Evolutionary conservation across 306 rosid species (phyloP).

Genomic region (Amphicarpaea edgeworthii): DNA sequence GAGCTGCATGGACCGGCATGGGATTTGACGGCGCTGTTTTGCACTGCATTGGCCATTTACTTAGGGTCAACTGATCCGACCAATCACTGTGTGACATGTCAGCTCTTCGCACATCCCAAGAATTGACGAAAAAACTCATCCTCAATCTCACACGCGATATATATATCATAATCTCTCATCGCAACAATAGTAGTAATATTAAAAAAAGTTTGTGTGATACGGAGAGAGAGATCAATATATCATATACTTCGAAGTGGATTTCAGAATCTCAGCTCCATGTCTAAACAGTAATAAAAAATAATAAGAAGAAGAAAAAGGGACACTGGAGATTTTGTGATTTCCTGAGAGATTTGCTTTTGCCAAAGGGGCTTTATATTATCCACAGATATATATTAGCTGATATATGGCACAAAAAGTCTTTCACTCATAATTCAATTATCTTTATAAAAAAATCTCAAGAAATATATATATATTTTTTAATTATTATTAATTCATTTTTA

Average conservation of each 20-base stretch:
- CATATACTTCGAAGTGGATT: conserved; percentile 65
- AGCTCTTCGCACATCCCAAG: conserved; percentile 22
- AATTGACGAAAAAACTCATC: conserved; percentile 59
- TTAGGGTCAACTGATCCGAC: conserved; percentile 42
- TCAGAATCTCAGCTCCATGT: conserved; percentile 74
- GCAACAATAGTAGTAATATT: conserved; percentile 8
- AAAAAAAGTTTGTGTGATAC: conserved; percentile 36
- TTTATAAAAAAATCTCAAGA: too few relatives aligned
- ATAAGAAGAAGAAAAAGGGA: conserved; percentile 31
- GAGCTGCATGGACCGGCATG: background rate
- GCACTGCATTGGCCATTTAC: conserved; percentile 48
- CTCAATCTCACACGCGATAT: conserved; percentile 30
- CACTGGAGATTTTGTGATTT: conserved; percentile 31
- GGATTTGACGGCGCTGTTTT: conserved; percentile 46
- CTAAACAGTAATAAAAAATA: conserved; percentile 31
- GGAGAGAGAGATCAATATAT: too few relatives aligned
- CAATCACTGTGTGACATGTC: conserved; percentile 18
- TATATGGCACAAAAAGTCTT: background rate
- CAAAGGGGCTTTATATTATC: conserved; percentile 40
- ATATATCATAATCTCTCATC: conserved; percentile 14
- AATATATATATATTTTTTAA: too few relatives aligned
- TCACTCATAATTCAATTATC: background rate
- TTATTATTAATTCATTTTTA: too few relatives aligned
- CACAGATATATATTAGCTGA: background rate
- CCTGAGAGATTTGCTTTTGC: conserved; percentile 60